phyloP scores from a whole-genome alignment of 352 stramenopile genomes.

The Globisporangium acanthophoron region DNA sequence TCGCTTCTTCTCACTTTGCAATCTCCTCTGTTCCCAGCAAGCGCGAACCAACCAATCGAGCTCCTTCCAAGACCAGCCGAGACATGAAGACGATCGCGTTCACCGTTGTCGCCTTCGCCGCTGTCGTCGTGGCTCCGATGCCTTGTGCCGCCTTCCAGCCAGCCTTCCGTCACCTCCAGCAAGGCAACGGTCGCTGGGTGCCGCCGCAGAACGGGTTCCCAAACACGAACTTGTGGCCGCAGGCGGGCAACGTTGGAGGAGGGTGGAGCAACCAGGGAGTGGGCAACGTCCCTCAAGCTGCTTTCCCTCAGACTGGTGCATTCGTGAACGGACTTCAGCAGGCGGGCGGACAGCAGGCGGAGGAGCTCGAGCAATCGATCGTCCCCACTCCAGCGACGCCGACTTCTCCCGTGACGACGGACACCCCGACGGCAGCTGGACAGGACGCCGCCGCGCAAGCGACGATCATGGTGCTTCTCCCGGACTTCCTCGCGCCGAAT shows the following conservation, averaged over 20 bases:
- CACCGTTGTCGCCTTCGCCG: too few relatives aligned
- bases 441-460: conserved; percentile 18
- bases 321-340: too few relatives aligned
- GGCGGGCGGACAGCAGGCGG: neutral
- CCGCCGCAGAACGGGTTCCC: neutral
- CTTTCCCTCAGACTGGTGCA: conserved; percentile 7
- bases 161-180: conserved; percentile 12
- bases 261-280: too few relatives aligned
- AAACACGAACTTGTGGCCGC: conserved; percentile 17
- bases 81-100: conserved; percentile 22
- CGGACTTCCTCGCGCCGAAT: conserved; percentile 33
- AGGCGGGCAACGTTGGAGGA: too few relatives aligned
- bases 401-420: neutral
- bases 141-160: conserved; percentile 7
- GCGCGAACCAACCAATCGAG: neutral
- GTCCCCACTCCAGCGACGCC: neutral
- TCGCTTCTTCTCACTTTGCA: conserved; percentile 29
- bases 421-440: conserved; percentile 6
- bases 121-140: neutral
- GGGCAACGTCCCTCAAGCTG: conserved; percentile 12
- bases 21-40: conserved; percentile 16
- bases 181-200: conserved; percentile 1
- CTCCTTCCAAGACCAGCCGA: neutral
- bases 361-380: conserved; percentile 1
- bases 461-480: conserved; percentile 57